Percentiles rank a stretch among this genome's conserved stretches.
Conservation (phyloP, 129 eudicot genomes). For the Apium graveolens region DNA sequence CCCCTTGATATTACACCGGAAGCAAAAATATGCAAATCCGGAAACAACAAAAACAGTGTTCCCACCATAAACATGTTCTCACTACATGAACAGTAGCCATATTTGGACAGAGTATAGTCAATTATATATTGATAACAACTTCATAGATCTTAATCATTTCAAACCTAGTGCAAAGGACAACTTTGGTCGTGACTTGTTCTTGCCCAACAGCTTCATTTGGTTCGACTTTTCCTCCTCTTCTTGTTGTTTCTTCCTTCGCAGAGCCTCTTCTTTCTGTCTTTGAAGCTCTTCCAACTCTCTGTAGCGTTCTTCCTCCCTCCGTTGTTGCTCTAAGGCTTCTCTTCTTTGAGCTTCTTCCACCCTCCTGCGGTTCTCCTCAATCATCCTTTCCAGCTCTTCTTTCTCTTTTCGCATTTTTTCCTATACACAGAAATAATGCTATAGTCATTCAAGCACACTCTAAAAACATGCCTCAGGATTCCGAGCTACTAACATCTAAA, state of each 20-base stretch:
- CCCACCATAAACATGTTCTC: background rate
- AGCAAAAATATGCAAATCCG: background rate
- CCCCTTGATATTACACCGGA: background rate
- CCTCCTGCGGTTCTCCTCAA: conserved; percentile 77
- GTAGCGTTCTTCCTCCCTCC: conserved; percentile 79
- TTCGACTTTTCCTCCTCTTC: conserved; percentile 93
- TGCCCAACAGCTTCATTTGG: conserved; percentile 69
- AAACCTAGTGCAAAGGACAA: conserved; percentile 64
- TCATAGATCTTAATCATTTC: conserved; percentile 33
- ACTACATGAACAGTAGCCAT: background rate
- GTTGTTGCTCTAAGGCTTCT: conserved; percentile 74
- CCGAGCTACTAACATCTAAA: background rate
- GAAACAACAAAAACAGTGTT: background rate
- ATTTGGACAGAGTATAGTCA: background rate
- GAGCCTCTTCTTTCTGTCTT: conserved; percentile 80
- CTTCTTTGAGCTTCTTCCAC: conserved; percentile 82
- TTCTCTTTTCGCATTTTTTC: conserved; percentile 68
- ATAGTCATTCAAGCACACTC: background rate
- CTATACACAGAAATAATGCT: conserved; percentile 20
- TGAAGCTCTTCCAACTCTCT: conserved; percentile 83
- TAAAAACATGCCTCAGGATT: background rate
- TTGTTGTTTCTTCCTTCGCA: conserved; percentile 69
- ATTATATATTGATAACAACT: background rate
- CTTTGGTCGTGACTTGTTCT: conserved; percentile 75
- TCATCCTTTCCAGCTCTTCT: conserved; percentile 71